Conservation (phyloP, 768 basidiomycete species). For the Agaricus bisporus region DNA sequence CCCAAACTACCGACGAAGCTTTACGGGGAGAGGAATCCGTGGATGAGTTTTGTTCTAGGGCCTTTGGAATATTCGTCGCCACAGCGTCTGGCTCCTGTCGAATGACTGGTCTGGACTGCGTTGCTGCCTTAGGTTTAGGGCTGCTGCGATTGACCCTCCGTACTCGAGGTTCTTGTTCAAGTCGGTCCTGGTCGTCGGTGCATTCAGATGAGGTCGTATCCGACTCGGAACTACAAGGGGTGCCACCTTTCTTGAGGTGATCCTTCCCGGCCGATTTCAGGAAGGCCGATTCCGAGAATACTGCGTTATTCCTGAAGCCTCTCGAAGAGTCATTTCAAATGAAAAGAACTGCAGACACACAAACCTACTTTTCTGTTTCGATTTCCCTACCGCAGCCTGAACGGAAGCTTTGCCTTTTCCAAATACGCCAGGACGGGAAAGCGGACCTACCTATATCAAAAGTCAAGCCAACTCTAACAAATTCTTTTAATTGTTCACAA, state of each 20-base stretch:
- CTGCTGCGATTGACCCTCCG: neutral
- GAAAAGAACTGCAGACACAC: neutral
- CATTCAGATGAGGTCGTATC: neutral
- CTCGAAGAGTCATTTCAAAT: neutral
- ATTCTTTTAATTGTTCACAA: neutral
- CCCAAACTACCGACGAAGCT: slow-evolving; percentile 23
- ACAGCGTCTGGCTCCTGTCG: neutral
- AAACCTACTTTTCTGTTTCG: slow-evolving; percentile 21
- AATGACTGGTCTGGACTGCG: neutral
- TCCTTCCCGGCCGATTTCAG: slow-evolving; percentile 24
- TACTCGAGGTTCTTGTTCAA: neutral
- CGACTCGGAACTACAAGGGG: slow-evolving; percentile 9
- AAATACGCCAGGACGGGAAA: slow-evolving; percentile 47
- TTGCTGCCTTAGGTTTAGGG: neutral
- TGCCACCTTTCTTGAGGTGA: slow-evolving; percentile 1
- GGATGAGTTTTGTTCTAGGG: neutral
- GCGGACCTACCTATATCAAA: slow-evolving; percentile 33
- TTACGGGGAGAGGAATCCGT: too few relatives aligned
- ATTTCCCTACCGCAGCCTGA: slow-evolving; percentile 24
- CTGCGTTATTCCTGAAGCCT: neutral
- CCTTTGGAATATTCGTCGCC: neutral
- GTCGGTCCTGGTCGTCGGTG: neutral
- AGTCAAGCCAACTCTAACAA: neutral
- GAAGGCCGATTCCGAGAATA: slow-evolving; percentile 45
- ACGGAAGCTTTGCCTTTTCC: slow-evolving; percentile 59